These are phyloP conservation scores for Pholiota microspora DNA, from an alignment of 768 basidiomycete genomes.

Conservation along the genomic window DNA sequence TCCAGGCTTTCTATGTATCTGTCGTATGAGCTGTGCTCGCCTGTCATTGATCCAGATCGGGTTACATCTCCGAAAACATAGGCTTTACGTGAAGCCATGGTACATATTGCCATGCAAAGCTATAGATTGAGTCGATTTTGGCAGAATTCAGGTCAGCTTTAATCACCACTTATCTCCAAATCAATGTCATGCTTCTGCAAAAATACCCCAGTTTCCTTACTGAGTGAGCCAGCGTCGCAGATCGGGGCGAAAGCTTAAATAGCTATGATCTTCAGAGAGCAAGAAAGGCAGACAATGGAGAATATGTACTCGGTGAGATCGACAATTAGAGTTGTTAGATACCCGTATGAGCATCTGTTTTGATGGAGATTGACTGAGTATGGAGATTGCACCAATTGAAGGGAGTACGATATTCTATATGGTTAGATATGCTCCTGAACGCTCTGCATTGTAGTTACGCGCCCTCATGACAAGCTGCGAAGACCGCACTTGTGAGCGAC, in stretches of 20 bases:
- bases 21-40: too few species aligned
- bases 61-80: too few species aligned
- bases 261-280: background rate
- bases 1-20: too few species aligned
- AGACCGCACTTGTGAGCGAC: background rate
- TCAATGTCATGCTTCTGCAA: background rate
- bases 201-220: background rate
- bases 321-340: background rate
- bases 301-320: background rate
- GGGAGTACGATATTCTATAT: background rate
- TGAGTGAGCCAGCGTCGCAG: background rate
- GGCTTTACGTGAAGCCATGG: too few species aligned
- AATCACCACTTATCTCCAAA: background rate
- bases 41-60: too few species aligned
- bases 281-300: background rate
- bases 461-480: background rate
- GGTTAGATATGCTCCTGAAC: too few species aligned
- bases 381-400: background rate
- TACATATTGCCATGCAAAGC: background rate
- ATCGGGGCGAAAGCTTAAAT: background rate
- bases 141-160: background rate
- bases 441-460: too few species aligned
- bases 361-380: background rate
- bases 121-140: background rate
- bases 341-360: background rate